Base-by-base conservation (phyloP, 306 rosid genomes). In the Benincasa hispida region DNA sequence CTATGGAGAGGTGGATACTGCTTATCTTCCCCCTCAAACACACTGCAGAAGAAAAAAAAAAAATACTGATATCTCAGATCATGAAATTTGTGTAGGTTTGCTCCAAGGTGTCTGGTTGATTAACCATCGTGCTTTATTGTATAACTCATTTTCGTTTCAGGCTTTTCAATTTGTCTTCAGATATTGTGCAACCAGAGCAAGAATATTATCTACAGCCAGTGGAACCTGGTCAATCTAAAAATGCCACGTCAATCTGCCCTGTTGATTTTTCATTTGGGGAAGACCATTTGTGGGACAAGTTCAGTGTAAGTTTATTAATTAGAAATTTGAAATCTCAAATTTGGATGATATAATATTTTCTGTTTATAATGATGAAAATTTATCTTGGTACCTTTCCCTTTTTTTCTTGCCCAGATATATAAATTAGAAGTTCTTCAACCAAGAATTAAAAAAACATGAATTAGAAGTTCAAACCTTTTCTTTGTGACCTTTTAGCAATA, bases 261-360 rank as follows among this genome's bases (percentile, higher is more conserved):
- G 96, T 87, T 77, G 96, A 88, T 81, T 94, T 94, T 87, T 92
- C 95, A 74, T 94, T 92, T 88, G 99, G 99, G 51, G 92, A 90
- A 24, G 95, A 88, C 70, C 99, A 94, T 87, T 85, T 94, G 83
- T 94, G 99, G 99, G 99, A 94, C 84, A 85, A 83, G 74, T 90
- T 94, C 78, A 90, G 91, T 79, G 99, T 94, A 87, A 89, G 97
- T 88, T 82, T 51, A 55, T 27, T 74, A 77, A 53, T 70, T 81
- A 54, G 81, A n/a, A 47, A 61, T 72, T 58, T 78, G 42, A 51
- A 53, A 75, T 56, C 8, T 73, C 32, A 21, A 30, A 17, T 53
- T 72, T 72, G 11, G 21, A 72, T 19, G 8, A 72, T 50, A 24
- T 48, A 25, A 7, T 50, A 9, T 68, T 41, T 18, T 30, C 48